Conservation (phyloP, 2,329 filamentous ascomycete species). For the Ophiocordyceps camponoti-leonardi region DNA sequence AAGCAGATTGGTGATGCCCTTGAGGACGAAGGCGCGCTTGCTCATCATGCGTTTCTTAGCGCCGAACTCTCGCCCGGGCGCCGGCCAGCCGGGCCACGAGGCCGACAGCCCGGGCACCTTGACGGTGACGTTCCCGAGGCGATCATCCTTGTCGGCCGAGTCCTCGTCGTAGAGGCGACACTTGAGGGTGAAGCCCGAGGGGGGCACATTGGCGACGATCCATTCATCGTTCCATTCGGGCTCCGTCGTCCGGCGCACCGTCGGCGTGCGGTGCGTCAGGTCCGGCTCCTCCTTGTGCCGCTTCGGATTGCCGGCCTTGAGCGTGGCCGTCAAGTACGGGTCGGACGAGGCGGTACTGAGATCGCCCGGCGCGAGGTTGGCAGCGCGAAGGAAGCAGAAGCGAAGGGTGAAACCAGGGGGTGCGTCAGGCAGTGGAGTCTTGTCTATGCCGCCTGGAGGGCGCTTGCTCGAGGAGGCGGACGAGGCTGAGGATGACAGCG, state of each 20-base stretch:
- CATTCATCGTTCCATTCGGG: slow-evolving; percentile 75
- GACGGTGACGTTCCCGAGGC: slow-evolving; percentile 72
- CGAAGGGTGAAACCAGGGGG: slow-evolving; percentile 70
- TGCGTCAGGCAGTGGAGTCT: slow-evolving; percentile 56
- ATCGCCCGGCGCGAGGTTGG: slow-evolving; percentile 70
- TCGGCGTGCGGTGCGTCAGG: slow-evolving; percentile 57
- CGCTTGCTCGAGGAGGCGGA: slow-evolving; percentile 6
- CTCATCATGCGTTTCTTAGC: slow-evolving; percentile 75
- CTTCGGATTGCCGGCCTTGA: slow-evolving; percentile 51
- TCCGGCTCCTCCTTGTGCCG: slow-evolving; percentile 76
- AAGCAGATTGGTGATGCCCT: slow-evolving; percentile 48
- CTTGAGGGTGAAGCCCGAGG: slow-evolving; percentile 67
- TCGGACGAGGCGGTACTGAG: slow-evolving; percentile 63
- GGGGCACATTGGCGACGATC: slow-evolving; percentile 75
- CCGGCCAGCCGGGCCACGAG: slow-evolving; percentile 51
- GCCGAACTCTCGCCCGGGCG: slow-evolving; percentile 40
- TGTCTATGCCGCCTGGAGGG: slow-evolving; percentile 65
- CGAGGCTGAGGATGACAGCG: not conserved
- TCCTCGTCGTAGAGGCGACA: slow-evolving; percentile 85
- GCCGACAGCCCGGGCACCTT: slow-evolving; percentile 41
- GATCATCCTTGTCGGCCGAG: slow-evolving; percentile 67
- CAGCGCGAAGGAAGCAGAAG: slow-evolving; percentile 68
- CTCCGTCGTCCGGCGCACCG: slow-evolving; percentile 52
- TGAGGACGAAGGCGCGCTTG: slow-evolving; percentile 68
- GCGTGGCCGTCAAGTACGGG: slow-evolving; percentile 63